Evolutionary conservation across 1,284 basidiomycete species (phyloP).

Genomic region (Cryptococcus jaspeensis): DNA sequence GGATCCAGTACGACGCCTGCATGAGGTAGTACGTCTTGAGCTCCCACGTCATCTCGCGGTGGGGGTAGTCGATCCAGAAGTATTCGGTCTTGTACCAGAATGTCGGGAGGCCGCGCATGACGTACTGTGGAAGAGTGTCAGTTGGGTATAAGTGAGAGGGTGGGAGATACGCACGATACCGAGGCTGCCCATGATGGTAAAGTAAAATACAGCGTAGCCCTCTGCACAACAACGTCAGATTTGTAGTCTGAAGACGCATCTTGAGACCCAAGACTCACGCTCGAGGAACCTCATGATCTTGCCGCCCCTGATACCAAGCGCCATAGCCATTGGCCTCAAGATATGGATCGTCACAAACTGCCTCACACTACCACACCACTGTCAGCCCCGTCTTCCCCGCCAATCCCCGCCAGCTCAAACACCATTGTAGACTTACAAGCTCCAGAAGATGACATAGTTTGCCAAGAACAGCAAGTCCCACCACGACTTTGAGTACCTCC

Average conservation of each 20-base stretch:
- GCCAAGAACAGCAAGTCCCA: slow-evolving; percentile 77
- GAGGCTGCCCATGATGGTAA: slow-evolving; percentile 65
- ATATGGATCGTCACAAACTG: slow-evolving; percentile 72
- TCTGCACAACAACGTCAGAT: slow-evolving; percentile 48
- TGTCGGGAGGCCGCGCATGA: slow-evolving; percentile 83
- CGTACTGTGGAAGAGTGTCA: slow-evolving; percentile 56
- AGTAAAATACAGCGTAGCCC: slow-evolving; percentile 81
- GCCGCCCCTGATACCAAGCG: slow-evolving; percentile 62
- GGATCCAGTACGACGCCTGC: slow-evolving; percentile 88
- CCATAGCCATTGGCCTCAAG: slow-evolving; percentile 67
- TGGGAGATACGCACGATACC: slow-evolving; percentile 57
- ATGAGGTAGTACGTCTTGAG: slow-evolving; percentile 92
- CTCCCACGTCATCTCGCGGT: slow-evolving; percentile 80
- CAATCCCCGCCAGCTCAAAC: background rate
- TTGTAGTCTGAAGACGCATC: no score
- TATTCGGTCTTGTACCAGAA: slow-evolving; percentile 84
- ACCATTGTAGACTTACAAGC: slow-evolving; percentile 57
- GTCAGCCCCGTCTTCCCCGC: background rate
- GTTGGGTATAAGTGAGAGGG: background rate
- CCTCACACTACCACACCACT: slow-evolving; percentile 56
- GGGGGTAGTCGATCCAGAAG: slow-evolving; percentile 85
- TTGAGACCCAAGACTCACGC: slow-evolving; percentile 49
- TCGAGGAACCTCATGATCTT: slow-evolving; percentile 85
- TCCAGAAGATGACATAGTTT: slow-evolving; percentile 89
- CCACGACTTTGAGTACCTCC: slow-evolving; percentile 69